Conservation (phyloP, 2,329 filamentous ascomycete genomes). For the Penicillium concentricum region DNA sequence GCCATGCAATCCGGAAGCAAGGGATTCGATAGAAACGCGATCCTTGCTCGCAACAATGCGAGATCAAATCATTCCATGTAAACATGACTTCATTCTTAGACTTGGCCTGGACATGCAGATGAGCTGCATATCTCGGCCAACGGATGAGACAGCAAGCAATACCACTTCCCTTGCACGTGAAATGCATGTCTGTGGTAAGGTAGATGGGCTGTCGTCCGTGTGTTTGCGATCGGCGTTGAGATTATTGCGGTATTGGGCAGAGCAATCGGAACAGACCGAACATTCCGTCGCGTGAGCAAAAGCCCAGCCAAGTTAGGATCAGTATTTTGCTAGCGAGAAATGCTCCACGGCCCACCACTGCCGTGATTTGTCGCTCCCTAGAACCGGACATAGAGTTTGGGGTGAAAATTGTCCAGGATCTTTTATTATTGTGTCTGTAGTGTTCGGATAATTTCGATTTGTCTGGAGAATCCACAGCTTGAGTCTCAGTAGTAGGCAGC, state of each 20-base stretch:
- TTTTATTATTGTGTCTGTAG: not conserved
- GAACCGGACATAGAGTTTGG: not conserved
- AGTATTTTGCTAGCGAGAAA: not conserved
- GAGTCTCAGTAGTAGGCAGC: not conserved
- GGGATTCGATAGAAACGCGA: constrained; percentile 3
- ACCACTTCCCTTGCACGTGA: not conserved
- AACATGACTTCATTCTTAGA: constrained; percentile 5
- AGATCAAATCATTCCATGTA: not conserved
- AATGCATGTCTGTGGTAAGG: not conserved
- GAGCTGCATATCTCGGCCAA: not conserved
- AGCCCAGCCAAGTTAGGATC: not conserved
- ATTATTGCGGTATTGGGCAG: not conserved
- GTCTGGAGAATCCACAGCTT: not conserved
- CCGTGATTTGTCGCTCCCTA: constrained; percentile 3
- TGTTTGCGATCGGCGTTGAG: constrained; percentile 8
- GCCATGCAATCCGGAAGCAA: constrained; percentile 8
- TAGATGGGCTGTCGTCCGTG: not conserved
- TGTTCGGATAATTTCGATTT: not conserved
- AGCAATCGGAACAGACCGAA: constrained; percentile 3
- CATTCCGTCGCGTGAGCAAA: constrained; percentile 9
- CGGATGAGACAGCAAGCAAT: not conserved
- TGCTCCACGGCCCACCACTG: not conserved
- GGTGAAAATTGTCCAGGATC: not conserved
- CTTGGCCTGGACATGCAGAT: not conserved
- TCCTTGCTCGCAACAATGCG: constrained; percentile 5